phyloP scores from a whole-genome alignment of 495 filamentous ascomycete genomes.

The Cercophora sp. region DNA sequence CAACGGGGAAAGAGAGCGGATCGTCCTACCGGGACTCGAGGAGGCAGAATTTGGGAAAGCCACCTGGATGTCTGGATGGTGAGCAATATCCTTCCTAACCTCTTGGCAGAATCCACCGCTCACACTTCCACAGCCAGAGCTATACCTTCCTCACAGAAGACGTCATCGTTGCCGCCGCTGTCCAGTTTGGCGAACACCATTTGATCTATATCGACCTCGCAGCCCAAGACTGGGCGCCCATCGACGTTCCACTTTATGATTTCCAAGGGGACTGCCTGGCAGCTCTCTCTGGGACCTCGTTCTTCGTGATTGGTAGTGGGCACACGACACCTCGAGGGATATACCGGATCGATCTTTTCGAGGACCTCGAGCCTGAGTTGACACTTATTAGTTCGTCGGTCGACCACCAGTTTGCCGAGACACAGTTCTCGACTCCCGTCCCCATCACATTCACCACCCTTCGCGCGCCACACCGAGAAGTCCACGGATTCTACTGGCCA shows the following conservation, averaged over 20 bases:
- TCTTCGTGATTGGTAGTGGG: conserved; percentile 27
- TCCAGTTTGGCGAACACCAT: conserved; percentile 20
- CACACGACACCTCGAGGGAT: conserved; percentile 18
- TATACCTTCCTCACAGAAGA: conserved; percentile 37
- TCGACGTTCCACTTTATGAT: conserved; percentile 13
- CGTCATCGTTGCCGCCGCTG: conserved; percentile 31
- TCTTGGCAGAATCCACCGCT: background rate
- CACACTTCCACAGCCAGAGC: conserved; percentile 23
- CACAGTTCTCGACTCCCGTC: conserved; percentile 29
- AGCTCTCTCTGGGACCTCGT: conserved; percentile 19
- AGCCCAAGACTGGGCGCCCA: conserved; percentile 10
- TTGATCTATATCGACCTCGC: conserved; percentile 31
- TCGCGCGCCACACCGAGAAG: conserved; percentile 19
- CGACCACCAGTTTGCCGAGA: conserved; percentile 19
- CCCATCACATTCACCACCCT: conserved; percentile 35
- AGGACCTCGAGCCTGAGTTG: background rate
- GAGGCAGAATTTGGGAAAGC: conserved; percentile 38
- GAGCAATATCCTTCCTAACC: conserved; percentile 1
- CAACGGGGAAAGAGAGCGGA: conserved; percentile 6
- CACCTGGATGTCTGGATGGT: conserved; percentile 40
- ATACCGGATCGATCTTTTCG: conserved; percentile 22
- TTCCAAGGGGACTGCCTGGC: conserved; percentile 13
- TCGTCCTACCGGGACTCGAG: conserved; percentile 33
- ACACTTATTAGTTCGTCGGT: background rate
- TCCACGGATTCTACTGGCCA: conserved; percentile 43